Percentiles rank a stretch among this genome's conserved stretches.
Conservation (phyloP, 306 rosid genomes). For the Lablab purpureus region DNA sequence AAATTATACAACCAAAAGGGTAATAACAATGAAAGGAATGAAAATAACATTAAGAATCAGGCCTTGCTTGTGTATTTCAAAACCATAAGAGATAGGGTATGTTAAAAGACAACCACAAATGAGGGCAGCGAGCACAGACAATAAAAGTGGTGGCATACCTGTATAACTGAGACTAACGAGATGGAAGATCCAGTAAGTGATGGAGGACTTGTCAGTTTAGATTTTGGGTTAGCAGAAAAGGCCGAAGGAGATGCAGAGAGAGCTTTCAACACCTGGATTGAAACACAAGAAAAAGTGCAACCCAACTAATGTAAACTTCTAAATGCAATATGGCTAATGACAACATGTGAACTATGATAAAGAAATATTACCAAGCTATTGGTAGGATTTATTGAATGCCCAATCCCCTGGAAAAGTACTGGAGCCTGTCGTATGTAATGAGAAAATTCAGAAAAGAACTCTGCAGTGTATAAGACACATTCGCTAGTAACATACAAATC, state of each 20-base stretch:
- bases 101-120: neutral
- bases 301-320: constrained; percentile 29
- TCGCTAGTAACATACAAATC: constrained; percentile 9
- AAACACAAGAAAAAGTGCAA: constrained; percentile 32
- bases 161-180: constrained; percentile 87
- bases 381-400: constrained; percentile 83
- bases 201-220: constrained; percentile 88
- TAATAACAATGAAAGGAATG: neutral
- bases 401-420: constrained; percentile 93
- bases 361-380: constrained; percentile 81
- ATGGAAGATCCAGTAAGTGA: constrained; percentile 85
- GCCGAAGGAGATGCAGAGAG: constrained; percentile 93
- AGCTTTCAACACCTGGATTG: constrained; percentile 82
- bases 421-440: constrained; percentile 80
- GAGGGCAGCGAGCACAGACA: constrained; percentile 3
- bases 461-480: constrained; percentile 1
- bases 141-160: constrained; percentile 53
- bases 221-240: constrained; percentile 86
- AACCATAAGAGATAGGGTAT: neutral
- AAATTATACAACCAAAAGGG: neutral
- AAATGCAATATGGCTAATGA: constrained; percentile 29
- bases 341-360: constrained; percentile 25
- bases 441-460: constrained; percentile 44
- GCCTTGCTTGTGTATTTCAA: neutral
- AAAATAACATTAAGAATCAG: neutral